Evolutionary conservation across 2,329 filamentous ascomycete genomes (phyloP), one percentile per base, ranked within the genome.

Genomic region (Ophiostoma australiae): DNA sequence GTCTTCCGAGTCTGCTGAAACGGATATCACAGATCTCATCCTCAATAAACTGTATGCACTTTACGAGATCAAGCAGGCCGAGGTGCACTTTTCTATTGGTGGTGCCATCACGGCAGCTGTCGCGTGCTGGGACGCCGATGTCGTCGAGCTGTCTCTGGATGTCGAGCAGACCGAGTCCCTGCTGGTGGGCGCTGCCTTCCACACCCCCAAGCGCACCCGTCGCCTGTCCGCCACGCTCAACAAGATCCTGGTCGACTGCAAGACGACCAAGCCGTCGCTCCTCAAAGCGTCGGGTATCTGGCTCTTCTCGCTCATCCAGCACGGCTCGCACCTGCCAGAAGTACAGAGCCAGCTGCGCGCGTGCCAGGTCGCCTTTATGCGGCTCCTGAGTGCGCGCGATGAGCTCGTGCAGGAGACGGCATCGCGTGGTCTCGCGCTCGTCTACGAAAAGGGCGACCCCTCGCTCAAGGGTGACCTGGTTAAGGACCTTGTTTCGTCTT

Each of bases 331-430:
- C 74, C 82, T 93, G n/a, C 78, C 82, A 3, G 87, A 92, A 74
- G 86, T 98, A 5, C 92, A 96, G 77, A 82, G 83, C 4, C 87
- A 89, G 15, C 83, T 99, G 55, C 86, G 92, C 68, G 87, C 93
- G 75, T 93, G 90, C 72, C 95, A 99, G 79, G 86, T 86, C 48
- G 91, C 93, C 0, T 99, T 99, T 79, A 94, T 96, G 84, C 85
- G 90, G 35, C 89, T 97, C 39, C 85, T 99, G 15, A 90, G 90
- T 20, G 93, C 96, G 72, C 87, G 94, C 27, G 95, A 99, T 76
- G 94, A 98, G 77, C 86, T 98, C 10, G 93, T 98, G 0, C 95
- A 99, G 79, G 95, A 99, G 80, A 96, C 93, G 4, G 94, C 95
- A 4, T 97, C 94, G 0, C 86, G 94, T 72, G 95, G 95, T 0